Conservation (phyloP, 2,329 filamentous ascomycete genomes). For the Beauveria varroae region DNA sequence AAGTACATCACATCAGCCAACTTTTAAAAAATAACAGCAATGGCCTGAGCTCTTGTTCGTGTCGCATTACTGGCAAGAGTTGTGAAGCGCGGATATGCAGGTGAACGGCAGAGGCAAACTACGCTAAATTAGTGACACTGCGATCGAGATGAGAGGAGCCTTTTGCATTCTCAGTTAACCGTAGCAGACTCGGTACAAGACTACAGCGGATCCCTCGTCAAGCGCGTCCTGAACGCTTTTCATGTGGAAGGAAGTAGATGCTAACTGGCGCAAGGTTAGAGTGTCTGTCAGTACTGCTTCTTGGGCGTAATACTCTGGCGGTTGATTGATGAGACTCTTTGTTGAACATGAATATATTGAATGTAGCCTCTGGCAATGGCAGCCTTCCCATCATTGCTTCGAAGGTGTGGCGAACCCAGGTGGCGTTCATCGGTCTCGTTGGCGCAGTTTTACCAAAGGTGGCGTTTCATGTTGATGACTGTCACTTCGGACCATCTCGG, state of each 20-base stretch:
- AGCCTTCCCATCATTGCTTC: too few species aligned
- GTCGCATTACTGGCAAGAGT: too few species aligned
- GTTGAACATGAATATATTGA: too few species aligned
- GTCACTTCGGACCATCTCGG: background rate
- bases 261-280: too few species aligned
- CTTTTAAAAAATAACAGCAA: background rate
- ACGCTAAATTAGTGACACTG: conserved; percentile 1
- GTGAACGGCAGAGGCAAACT: background rate
- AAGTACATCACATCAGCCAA: background rate
- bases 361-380: too few species aligned
- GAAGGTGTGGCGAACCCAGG: too few species aligned
- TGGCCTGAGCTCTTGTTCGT: too few species aligned
- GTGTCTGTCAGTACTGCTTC: too few species aligned
- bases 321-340: too few species aligned
- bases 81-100: background rate
- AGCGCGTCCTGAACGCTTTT: background rate
- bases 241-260: too few species aligned
- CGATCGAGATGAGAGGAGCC: background rate
- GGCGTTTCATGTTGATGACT: conserved; percentile 9
- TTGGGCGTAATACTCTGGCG: too few species aligned
- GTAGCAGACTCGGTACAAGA: background rate
- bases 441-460: background rate
- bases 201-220: background rate
- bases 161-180: background rate
- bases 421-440: background rate